phyloP scores from a whole-genome alignment of 768 basidiomycete species.

The Amanita inopinata region DNA sequence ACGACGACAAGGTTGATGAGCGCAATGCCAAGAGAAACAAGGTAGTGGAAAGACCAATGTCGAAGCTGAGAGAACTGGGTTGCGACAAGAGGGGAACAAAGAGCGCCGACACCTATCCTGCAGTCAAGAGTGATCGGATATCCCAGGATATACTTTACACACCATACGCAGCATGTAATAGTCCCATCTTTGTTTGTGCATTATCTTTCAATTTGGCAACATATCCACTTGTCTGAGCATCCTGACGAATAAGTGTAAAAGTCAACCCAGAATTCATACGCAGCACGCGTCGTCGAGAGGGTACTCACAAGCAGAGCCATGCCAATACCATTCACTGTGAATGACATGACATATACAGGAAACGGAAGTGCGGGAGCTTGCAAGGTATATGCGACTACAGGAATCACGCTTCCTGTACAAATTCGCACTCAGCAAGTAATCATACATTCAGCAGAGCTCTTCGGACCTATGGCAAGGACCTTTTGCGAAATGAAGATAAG shows the following conservation, averaged over 20 bases:
- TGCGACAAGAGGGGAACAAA: slow-evolving; percentile 62
- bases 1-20: slow-evolving; percentile 44
- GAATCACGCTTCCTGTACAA: slow-evolving; percentile 36
- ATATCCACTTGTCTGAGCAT: slow-evolving; percentile 66
- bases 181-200: slow-evolving; percentile 55
- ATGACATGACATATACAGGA: slow-evolving; percentile 46
- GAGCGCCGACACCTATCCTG: slow-evolving; percentile 60
- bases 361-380: slow-evolving; percentile 52
- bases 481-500: slow-evolving; percentile 3
- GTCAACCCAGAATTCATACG: background rate
- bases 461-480: slow-evolving; percentile 16
- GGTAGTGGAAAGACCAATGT: slow-evolving; percentile 74
- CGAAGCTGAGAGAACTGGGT: slow-evolving; percentile 66
- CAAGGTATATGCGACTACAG: slow-evolving; percentile 44
- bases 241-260: slow-evolving; percentile 18
- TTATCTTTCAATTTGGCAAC: slow-evolving; percentile 51
- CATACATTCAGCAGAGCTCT: background rate
- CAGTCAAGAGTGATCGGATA: too few species aligned
- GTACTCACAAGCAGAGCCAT: slow-evolving; percentile 32
- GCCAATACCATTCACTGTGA: slow-evolving; percentile 33
- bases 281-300: background rate
- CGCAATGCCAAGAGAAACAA: slow-evolving; percentile 61
- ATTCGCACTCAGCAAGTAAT: background rate
- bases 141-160: too few species aligned
- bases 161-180: slow-evolving; percentile 62